Percentiles rank a stretch among this genome's conserved stretches.
These are phyloP conservation scores for Cyberlindnera samutprakarnensis DNA, from an alignment of 805 yeast genomes.

Conservation along the genomic window DNA sequence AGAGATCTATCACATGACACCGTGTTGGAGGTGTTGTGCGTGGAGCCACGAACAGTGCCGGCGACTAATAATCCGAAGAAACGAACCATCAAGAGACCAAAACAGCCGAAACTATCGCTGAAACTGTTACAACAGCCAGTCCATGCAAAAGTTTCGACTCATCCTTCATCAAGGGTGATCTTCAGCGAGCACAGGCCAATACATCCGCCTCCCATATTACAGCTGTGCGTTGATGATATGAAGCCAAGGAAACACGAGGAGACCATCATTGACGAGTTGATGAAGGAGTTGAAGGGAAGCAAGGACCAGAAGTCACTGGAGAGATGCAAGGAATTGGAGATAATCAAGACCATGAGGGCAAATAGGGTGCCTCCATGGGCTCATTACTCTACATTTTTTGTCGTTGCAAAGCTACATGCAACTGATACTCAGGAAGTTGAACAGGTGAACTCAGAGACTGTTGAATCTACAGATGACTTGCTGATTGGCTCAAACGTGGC, in stretches of 20 bases:
- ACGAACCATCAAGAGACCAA: constrained; percentile 14
- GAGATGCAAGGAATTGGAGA: constrained; percentile 15
- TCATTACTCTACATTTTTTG: constrained; percentile 22
- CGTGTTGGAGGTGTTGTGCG: constrained; percentile 4
- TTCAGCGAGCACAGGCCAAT: constrained; percentile 26
- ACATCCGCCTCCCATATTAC: constrained; percentile 27
- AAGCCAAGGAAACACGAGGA: constrained; percentile 4
- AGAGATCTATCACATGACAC: too few relatives aligned
- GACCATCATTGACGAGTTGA: constrained; percentile 8
- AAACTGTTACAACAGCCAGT: constrained; percentile 24
- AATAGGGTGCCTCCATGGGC: constrained; percentile 18
- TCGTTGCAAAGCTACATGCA: constrained; percentile 14
- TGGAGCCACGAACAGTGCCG: constrained; percentile 11
- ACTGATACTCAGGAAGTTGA: neutral
- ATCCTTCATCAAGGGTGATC: constrained; percentile 14
- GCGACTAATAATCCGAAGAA: constrained; percentile 4
- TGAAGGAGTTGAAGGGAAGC: constrained; percentile 3
- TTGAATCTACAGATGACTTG: constrained; percentile 4
- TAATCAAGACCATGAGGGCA: constrained; percentile 11
- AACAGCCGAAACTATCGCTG: constrained; percentile 11
- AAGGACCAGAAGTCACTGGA: constrained; percentile 13
- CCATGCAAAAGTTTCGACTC: constrained; percentile 24
- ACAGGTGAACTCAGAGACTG: constrained; percentile 5
- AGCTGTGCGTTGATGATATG: constrained; percentile 15
- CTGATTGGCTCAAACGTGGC: constrained; percentile 19